phyloP scores from a whole-genome alignment of 495 filamentous ascomycete species.

The Xylaria bambusicola region DNA sequence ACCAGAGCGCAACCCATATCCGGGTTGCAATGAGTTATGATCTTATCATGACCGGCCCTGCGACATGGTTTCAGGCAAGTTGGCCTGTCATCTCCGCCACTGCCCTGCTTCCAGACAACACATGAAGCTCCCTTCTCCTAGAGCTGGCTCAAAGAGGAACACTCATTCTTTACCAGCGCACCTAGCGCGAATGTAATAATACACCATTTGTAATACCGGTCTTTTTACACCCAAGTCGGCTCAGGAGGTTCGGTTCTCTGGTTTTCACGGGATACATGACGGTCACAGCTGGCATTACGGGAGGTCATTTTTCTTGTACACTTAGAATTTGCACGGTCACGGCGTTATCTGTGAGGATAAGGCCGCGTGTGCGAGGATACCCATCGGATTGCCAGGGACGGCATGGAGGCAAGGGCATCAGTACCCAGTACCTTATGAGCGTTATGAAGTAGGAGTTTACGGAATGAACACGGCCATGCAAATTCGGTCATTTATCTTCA shows the following conservation, averaged over 20 bases:
- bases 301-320: constrained; percentile 28
- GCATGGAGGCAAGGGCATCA: constrained; percentile 1
- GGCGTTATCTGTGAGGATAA: constrained; percentile 21
- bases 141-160: constrained; percentile 34
- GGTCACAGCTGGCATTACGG: constrained; percentile 24
- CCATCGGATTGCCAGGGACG: constrained; percentile 26
- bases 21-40: not conserved
- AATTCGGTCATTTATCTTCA: constrained; percentile 11
- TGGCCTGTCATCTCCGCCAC: not conserved
- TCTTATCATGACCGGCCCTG: not conserved
- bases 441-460: constrained; percentile 7
- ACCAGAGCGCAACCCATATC: not conserved
- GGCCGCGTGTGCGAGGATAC: constrained; percentile 33
- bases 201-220: constrained; percentile 18
- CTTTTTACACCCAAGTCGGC: constrained; percentile 8
- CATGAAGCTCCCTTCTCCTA: constrained; percentile 24
- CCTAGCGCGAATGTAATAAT: constrained; percentile 17
- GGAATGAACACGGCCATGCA: constrained; percentile 8
- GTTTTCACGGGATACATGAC: constrained; percentile 28
- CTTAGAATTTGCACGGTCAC: constrained; percentile 30
- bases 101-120: constrained; percentile 3
- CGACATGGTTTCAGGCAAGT: not conserved
- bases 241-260: constrained; percentile 1
- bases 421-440: constrained; percentile 7
- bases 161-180: constrained; percentile 27